Percentiles rank a stretch among this genome's conserved stretches.
Conservation (phyloP, 1,139 yeast species). For the Debaryomycetaceae sp. region DNA sequence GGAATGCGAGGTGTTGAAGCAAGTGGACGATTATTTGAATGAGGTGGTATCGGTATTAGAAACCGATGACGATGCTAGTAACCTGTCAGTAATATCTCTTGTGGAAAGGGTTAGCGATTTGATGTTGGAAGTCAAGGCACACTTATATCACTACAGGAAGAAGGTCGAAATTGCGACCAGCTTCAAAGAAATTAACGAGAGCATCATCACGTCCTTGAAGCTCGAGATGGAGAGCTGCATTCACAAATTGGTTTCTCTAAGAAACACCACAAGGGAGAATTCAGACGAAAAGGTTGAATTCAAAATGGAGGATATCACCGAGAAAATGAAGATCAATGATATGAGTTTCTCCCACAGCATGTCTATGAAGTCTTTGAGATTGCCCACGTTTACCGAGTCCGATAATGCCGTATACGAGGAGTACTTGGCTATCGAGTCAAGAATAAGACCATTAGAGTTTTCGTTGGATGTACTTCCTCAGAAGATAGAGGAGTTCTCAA, state of each 20-base stretch:
- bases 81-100: not conserved
- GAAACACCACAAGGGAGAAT: not conserved
- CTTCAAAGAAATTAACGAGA: conserved; percentile 53
- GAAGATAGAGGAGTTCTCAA: conserved; percentile 46
- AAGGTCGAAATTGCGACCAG: conserved; percentile 54
- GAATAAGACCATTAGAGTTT: conserved; percentile 51
- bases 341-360: conserved; percentile 13
- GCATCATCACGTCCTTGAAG: conserved; percentile 50
- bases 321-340: conserved; percentile 33
- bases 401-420: conserved; percentile 30
- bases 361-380: conserved; percentile 18
- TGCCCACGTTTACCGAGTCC: conserved; percentile 31
- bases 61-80: not conserved
- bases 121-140: conserved; percentile 38
- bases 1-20: not conserved
- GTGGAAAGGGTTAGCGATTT: conserved; percentile 28
- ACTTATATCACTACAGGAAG: conserved; percentile 34
- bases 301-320: conserved; percentile 38
- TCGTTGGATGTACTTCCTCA: conserved; percentile 60
- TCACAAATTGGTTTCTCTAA: not conserved
- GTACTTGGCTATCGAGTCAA: conserved; percentile 26
- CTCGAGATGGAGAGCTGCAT: conserved; percentile 47
- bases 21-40: not conserved
- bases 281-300: conserved; percentile 18
- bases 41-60: not conserved